Percentiles rank a stretch among this genome's conserved stretches.
Evolutionary conservation across 2,329 filamentous ascomycete species (phyloP).

Genomic region (Chrysoporthe deuterocubensis): DNA sequence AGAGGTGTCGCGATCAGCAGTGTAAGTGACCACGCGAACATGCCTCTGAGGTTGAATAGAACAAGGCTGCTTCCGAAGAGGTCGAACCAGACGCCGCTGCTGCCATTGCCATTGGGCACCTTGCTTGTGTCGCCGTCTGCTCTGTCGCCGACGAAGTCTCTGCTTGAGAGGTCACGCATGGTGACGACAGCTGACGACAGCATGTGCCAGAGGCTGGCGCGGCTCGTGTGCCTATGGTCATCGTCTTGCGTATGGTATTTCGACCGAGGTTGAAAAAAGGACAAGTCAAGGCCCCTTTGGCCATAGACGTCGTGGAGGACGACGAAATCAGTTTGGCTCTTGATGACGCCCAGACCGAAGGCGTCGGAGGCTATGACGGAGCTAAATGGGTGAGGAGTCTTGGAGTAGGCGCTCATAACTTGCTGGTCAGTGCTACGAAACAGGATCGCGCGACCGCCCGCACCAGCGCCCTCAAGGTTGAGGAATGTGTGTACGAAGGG

Average conservation of each 20-base stretch:
- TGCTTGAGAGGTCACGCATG: conserved; percentile 69
- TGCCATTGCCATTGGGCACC: conserved; percentile 68
- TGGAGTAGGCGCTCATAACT: conserved; percentile 78
- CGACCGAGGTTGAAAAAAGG: conserved; percentile 85
- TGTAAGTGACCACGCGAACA: conserved; percentile 87
- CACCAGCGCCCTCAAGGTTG: conserved; percentile 93
- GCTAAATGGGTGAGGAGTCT: conserved; percentile 77
- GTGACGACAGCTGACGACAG: conserved; percentile 81
- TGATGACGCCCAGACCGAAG: conserved; percentile 77
- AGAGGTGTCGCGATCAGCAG: conserved; percentile 81
- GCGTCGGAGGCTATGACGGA: conserved; percentile 82
- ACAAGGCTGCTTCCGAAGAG: conserved; percentile 81
- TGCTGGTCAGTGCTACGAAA: conserved; percentile 89
- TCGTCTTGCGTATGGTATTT: conserved; percentile 93
- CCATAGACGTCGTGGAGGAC: conserved; percentile 79
- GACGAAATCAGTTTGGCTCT: conserved; percentile 87
- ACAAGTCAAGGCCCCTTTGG: conserved; percentile 86
- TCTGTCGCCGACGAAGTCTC: conserved; percentile 65
- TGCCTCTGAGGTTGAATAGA: conserved; percentile 76
- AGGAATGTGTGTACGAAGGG: conserved; percentile 85
- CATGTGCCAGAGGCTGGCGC: conserved; percentile 86
- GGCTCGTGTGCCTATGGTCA: conserved; percentile 77
- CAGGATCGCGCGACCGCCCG: conserved; percentile 83
- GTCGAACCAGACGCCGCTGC: conserved; percentile 89
- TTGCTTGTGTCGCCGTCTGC: conserved; percentile 61